A percentile compares a stretch with the other conserved stretches of the same genome.
Conservation (phyloP, 192 early-diverging fungal genomes). For the Gaertneriomyces semiglobifer region DNA sequence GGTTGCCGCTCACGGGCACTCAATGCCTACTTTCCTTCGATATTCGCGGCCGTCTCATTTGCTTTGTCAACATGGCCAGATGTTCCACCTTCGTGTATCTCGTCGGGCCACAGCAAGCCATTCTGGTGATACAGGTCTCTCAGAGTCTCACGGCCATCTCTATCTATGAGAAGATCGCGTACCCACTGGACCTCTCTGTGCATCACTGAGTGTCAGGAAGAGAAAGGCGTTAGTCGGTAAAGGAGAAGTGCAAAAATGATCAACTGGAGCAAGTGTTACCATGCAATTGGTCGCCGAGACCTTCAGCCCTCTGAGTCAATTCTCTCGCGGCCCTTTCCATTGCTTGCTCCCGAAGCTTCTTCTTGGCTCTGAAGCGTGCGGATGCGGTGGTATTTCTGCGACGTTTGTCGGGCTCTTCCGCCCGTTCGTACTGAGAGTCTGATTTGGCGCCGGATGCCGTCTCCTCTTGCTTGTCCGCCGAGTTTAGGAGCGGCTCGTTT, state of each 20-base stretch:
- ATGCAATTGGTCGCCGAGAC: not conserved
- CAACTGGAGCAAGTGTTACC: not conserved
- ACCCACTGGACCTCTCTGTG: not conserved
- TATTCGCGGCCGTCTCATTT: no score
- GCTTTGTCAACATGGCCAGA: no score
- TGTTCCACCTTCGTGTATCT: no score
- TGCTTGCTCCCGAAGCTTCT: constrained; percentile 1
- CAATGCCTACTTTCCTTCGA: no score
- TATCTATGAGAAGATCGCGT: not conserved
- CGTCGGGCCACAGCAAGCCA: not conserved
- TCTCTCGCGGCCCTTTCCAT: not conserved
- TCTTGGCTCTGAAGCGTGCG: not conserved
- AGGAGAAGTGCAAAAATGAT: no score
- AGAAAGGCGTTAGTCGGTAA: no score
- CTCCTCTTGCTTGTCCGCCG: no score
- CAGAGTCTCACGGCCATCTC: not conserved
- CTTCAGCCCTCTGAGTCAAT: not conserved
- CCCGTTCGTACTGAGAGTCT: no score
- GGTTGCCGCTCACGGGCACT: no score
- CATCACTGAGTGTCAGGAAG: not conserved
- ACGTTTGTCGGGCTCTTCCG: no score
- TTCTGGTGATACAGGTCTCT: not conserved
- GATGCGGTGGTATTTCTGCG: not conserved
- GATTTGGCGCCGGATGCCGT: no score
- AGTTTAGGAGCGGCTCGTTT: no score